phyloP scores from a whole-genome alignment of 108 stramenopile species.

The Fragilariopsis cylindrus region DNA sequence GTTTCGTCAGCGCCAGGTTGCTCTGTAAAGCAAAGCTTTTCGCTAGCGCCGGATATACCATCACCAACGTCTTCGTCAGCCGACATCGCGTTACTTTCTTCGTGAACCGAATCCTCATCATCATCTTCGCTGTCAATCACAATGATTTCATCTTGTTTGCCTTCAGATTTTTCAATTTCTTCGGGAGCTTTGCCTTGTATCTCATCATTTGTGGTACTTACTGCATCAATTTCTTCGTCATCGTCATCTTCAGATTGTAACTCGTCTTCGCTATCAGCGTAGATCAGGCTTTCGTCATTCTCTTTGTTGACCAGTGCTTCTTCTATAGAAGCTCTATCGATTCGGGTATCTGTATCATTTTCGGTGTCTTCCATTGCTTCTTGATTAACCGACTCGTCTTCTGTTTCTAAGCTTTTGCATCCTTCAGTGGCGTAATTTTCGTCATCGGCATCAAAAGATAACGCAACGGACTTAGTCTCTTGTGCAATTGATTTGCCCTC shows the following conservation, averaged over 20 bases:
- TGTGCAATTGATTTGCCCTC: background rate
- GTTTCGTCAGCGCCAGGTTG: background rate
- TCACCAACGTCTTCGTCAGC: background rate
- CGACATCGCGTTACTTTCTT: background rate
- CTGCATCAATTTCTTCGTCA: background rate
- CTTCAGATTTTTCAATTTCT: background rate
- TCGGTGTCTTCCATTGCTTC: conserved; percentile 10
- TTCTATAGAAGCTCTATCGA: background rate
- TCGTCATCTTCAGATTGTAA: conserved; percentile 8
- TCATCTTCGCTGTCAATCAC: conserved; percentile 11
- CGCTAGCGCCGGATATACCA: background rate
- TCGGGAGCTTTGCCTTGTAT: background rate
- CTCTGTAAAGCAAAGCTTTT: background rate
- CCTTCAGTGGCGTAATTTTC: conserved; percentile 17
- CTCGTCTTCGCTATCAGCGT: background rate
- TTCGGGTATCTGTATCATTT: background rate
- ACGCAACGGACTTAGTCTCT: background rate
- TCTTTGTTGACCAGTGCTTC: background rate
- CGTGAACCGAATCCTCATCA: background rate
- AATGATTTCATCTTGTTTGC: conserved; percentile 2
- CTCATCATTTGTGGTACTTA: background rate
- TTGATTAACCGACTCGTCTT: background rate
- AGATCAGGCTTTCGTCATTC: background rate
- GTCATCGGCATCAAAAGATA: conserved; percentile 19
- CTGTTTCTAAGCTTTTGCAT: conserved; percentile 9